Evolutionary conservation across 345 rosid species (phyloP).

Genomic region (Salix brachista): DNA sequence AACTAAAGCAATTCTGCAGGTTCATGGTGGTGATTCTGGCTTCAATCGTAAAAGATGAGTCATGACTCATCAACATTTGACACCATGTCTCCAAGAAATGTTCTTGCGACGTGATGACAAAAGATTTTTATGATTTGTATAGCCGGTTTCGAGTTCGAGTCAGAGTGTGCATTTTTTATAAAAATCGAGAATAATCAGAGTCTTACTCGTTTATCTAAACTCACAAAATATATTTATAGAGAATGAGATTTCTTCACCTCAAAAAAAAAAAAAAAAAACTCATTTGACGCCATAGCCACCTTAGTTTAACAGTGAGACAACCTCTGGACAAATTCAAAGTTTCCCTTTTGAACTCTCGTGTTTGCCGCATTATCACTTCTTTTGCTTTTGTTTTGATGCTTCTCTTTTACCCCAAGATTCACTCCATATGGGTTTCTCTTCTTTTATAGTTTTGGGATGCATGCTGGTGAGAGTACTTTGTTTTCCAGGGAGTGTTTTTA

Average conservation of each 20-base stretch:
- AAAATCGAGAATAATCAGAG: fast-evolving
- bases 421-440: conserved; percentile 82
- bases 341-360: conserved; percentile 73
- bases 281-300: conserved; percentile 50
- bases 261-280: too few relatives aligned
- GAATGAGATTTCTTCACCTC: too few relatives aligned
- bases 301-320: conserved; percentile 67
- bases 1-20: too few relatives aligned
- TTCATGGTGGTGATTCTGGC: conserved; percentile 52
- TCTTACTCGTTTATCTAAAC: fast-evolving
- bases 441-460: conserved; percentile 72
- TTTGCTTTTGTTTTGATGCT: conserved; percentile 73
- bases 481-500: conserved; percentile 18
- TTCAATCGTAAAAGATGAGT: conserved; percentile 51
- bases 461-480: conserved; percentile 71
- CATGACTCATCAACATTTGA: conserved; percentile 31
- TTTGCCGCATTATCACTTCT: conserved; percentile 69
- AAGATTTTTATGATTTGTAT: fast-evolving
- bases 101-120: too few relatives aligned
- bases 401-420: conserved; percentile 63
- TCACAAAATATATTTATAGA: too few relatives aligned
- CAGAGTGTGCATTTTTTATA: fast-evolving
- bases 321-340: conserved; percentile 74
- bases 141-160: too few relatives aligned
- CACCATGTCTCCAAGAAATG: too few relatives aligned